These are phyloP conservation scores for Lippia alba DNA, from an alignment of 305 asterid genomes.

Conservation along the genomic window DNA sequence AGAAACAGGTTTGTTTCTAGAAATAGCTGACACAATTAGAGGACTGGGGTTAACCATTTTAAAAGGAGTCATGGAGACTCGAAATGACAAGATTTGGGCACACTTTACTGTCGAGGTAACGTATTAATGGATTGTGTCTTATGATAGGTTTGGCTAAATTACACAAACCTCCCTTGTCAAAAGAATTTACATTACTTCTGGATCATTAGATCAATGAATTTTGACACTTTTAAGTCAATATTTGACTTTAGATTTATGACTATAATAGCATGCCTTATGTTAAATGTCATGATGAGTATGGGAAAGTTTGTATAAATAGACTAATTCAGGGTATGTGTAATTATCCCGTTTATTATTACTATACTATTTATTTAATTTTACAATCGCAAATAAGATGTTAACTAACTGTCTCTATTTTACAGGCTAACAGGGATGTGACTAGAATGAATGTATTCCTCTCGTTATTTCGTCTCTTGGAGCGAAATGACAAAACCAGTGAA, in stretches of 20 bases:
- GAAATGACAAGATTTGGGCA: conserved; percentile 74
- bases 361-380: not conserved
- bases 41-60: conserved; percentile 77
- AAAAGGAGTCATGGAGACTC: conserved; percentile 78
- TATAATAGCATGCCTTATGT: too few species aligned
- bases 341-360: too few species aligned
- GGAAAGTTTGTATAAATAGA: too few species aligned
- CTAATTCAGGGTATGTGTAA: not conserved
- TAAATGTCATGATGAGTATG: too few species aligned
- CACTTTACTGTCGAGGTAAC: conserved; percentile 79
- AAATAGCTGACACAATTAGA: conserved; percentile 77
- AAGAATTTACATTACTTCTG: too few species aligned
- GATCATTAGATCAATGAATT: too few species aligned
- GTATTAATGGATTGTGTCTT: not conserved
- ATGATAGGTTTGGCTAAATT: not conserved
- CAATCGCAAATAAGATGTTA: conserved; percentile 11
- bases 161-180: not conserved
- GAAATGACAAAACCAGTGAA: conserved; percentile 47
- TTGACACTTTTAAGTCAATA: too few species aligned
- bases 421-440: conserved; percentile 80
- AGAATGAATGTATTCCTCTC: conserved; percentile 85
- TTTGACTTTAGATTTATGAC: too few species aligned
- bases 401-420: conserved; percentile 29
- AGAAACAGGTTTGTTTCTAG: conserved; percentile 71
- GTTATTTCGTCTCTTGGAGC: conserved; percentile 76